Base-by-base conservation (phyloP, 2,329 filamentous ascomycete species). In the Microdochium bolleyi region DNA sequence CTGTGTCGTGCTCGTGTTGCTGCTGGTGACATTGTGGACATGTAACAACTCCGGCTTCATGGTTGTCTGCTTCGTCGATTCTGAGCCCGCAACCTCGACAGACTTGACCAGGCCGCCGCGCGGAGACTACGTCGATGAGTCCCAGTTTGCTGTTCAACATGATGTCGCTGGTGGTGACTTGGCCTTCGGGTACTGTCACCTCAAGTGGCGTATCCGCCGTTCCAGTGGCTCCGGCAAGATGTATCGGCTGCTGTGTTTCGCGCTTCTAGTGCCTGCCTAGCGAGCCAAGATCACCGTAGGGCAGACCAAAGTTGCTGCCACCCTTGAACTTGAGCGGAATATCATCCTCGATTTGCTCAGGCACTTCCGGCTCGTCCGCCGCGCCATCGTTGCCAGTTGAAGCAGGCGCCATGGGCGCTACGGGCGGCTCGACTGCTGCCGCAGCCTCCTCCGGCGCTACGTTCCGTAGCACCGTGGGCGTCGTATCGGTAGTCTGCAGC, bases 401-500 rank as follows among this genome's bases (percentile, higher is more conserved):
- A 24, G 48, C 48, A 27, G 48, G 24, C 24, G 44, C 21, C 9
- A 24, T 5, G 10, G 44, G 11, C 24, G 9, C 8, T 13, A n/a
- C 16, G 24, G 5, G 24, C 24, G 24, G 13, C 13, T 25, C 27
- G n/a, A n/a, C n/a, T n/a, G n/a, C 48, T 8, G 24, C n/a, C 19
- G n/a, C 48, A 24, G 41, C 41, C 19, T 46, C 41, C n/a, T 46
- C 16, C 7, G 41, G 22, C 41, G 19, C 14, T 7, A 11, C 19
- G 41, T 46, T 46, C 13, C 7, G 69, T 24, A 71, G 60, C 2
- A 70, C 69, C 2, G 74, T 72, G 1, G 78, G 78, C 0, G 76
- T 66, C 1, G 73, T 69, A 37, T 78, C 73, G 21, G 78, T 74
- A 41, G 74, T 70, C 53, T 77, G 71, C 2, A 83, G 70, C 61